phyloP scores from a whole-genome alignment of 2,329 filamentous ascomycete species.

The Ceratocystis huliohia region DNA sequence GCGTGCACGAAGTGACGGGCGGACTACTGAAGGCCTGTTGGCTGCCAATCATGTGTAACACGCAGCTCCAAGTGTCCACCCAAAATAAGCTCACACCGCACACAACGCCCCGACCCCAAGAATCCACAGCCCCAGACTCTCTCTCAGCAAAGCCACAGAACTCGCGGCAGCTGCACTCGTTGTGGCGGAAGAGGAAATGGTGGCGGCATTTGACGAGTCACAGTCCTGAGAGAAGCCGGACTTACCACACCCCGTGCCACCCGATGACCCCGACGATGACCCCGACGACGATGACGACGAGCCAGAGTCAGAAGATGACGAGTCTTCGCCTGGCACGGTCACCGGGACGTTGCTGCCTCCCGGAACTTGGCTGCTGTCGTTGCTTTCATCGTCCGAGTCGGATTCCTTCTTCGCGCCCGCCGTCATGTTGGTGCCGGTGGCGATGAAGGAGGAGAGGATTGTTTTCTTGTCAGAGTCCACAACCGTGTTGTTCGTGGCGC shows the following conservation, averaged over 20 bases:
- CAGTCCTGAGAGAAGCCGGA: slow-evolving; percentile 22
- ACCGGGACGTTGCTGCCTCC: slow-evolving; percentile 20
- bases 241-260: slow-evolving; percentile 17
- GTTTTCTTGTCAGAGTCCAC: slow-evolving; percentile 62
- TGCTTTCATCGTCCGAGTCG: slow-evolving; percentile 16
- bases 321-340: not conserved
- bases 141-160: not conserved
- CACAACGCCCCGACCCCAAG: not conserved
- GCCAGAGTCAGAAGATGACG: not conserved
- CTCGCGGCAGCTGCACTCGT: not conserved
- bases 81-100: not conserved
- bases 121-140: not conserved
- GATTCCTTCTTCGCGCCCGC: slow-evolving; percentile 27
- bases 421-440: slow-evolving; percentile 65
- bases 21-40: not conserved
- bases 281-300: slow-evolving; percentile 13
- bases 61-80: not conserved
- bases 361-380: slow-evolving; percentile 20
- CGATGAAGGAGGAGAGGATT: slow-evolving; percentile 63
- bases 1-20: not conserved
- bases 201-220: not conserved
- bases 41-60: not conserved
- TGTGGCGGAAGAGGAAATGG: not conserved
- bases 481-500: slow-evolving; percentile 64
- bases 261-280: slow-evolving; percentile 6